A percentile compares a stretch with the other conserved stretches of the same genome.
phyloP scores from a whole-genome alignment of 495 filamentous ascomycete genomes.

The Hypoxylon subgilvum region DNA sequence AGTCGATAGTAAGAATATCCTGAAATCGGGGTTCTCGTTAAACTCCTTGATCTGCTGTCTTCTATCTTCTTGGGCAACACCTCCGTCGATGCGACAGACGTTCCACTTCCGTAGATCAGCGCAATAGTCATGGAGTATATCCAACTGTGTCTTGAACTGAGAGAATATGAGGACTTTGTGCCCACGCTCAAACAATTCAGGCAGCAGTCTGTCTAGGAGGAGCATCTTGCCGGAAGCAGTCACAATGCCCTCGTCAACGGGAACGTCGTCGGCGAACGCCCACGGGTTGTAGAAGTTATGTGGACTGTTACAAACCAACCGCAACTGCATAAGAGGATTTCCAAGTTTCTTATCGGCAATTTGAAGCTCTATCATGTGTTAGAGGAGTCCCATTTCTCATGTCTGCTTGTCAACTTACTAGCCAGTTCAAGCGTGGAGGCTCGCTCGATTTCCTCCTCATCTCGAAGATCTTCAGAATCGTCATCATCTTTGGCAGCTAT shows the following conservation, averaged over 20 bases:
- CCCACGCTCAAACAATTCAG: slow-evolving; percentile 71
- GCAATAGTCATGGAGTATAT: slow-evolving; percentile 88
- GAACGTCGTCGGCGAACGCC: slow-evolving; percentile 55
- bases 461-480: slow-evolving; percentile 46
- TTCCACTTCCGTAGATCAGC: slow-evolving; percentile 72
- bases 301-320: slow-evolving; percentile 88
- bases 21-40: slow-evolving; percentile 72
- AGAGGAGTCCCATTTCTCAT: background rate
- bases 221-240: slow-evolving; percentile 94
- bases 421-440: slow-evolving; percentile 78
- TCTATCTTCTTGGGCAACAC: slow-evolving; percentile 81
- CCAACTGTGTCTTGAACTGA: slow-evolving; percentile 92
- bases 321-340: slow-evolving; percentile 91
- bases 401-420: slow-evolving; percentile 56
- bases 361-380: slow-evolving; percentile 65
- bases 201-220: slow-evolving; percentile 83
- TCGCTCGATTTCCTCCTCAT: slow-evolving; percentile 68
- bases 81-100: slow-evolving; percentile 89
- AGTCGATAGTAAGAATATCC: slow-evolving; percentile 86
- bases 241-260: slow-evolving; percentile 78
- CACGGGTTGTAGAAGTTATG: slow-evolving; percentile 98
- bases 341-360: slow-evolving; percentile 91
- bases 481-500: slow-evolving; percentile 60
- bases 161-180: slow-evolving; percentile 97
- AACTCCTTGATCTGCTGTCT: slow-evolving; percentile 83